These are phyloP conservation scores for Ganoderma resinaceum DNA, from an alignment of 1,284 basidiomycete genomes.

Conservation along the genomic window DNA sequence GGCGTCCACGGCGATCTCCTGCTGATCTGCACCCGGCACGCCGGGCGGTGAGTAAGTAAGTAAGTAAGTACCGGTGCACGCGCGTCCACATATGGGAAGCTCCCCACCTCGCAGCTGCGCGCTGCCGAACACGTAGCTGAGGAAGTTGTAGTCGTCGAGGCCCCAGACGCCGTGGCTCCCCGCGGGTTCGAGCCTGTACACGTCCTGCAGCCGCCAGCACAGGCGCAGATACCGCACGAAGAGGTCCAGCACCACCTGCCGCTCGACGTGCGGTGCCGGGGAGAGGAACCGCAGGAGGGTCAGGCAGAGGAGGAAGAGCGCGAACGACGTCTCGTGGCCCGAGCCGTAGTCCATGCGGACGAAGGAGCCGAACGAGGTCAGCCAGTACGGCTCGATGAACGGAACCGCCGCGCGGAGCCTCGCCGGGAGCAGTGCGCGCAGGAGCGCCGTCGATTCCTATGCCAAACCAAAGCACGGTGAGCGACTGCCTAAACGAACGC, in stretches of 20 bases:
- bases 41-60: conserved; percentile 9
- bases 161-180: conserved; percentile 99
- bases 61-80: too few species aligned
- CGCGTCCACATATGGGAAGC: conserved; percentile 15
- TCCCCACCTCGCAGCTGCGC: conserved; percentile 80
- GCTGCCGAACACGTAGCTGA: conserved; percentile 93
- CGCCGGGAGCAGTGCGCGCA: conserved; percentile 57
- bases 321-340: conserved; percentile 93
- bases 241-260: conserved; percentile 67
- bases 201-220: conserved; percentile 88
- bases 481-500: not conserved
- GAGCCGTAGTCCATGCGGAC: conserved; percentile 96
- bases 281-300: conserved; percentile 68
- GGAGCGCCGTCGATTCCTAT: conserved; percentile 69
- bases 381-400: conserved; percentile 77
- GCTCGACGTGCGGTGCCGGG: conserved; percentile 60
- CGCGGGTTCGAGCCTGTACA: conserved; percentile 93
- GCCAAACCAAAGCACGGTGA: conserved; percentile 10
- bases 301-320: conserved; percentile 78
- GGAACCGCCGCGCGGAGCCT: conserved; percentile 56
- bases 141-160: conserved; percentile 92
- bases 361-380: conserved; percentile 91
- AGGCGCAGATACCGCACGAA: conserved; percentile 83
- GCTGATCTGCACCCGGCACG: conserved; percentile 55
- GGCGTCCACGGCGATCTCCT: conserved; percentile 62